Evolutionary conservation across 2,329 filamentous ascomycete species (phyloP).

Genomic region (Talaromyces sp.): DNA sequence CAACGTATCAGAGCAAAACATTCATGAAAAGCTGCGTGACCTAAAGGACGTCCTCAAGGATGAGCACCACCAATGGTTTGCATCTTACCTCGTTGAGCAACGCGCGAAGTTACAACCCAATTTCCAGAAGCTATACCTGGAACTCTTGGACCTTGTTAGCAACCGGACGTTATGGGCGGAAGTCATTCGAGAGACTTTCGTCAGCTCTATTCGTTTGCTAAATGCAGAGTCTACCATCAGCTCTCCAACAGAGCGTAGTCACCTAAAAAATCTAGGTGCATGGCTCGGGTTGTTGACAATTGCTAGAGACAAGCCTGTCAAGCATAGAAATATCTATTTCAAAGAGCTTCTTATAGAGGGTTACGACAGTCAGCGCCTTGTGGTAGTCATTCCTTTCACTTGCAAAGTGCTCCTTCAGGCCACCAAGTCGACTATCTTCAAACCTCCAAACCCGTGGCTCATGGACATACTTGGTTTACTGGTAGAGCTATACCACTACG

Average conservation of each 20-base stretch:
- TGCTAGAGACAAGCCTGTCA: constrained; percentile 89
- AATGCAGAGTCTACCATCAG: constrained; percentile 85
- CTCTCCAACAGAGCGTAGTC: constrained; percentile 75
- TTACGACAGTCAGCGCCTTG: constrained; percentile 82
- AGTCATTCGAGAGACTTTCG: constrained; percentile 87
- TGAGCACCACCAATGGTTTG: constrained; percentile 92
- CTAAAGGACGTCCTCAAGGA: constrained; percentile 72
- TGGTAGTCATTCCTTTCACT: constrained; percentile 93
- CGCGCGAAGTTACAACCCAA: constrained; percentile 97
- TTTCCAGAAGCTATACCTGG: constrained; percentile 88
- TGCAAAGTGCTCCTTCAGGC: constrained; percentile 92
- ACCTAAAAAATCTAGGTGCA: constrained; percentile 86
- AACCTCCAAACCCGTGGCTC: constrained; percentile 92
- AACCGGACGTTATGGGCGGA: constrained; percentile 77
- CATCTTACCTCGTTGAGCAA: constrained; percentile 88
- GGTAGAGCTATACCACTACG: constrained; percentile 88
- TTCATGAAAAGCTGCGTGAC: constrained; percentile 77
- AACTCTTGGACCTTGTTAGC: constrained; percentile 77
- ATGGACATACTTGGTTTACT: constrained; percentile 92
- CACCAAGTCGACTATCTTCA: constrained; percentile 79
- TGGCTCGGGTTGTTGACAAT: constrained; percentile 94
- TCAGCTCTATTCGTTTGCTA: constrained; percentile 77
- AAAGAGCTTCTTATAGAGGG: constrained; percentile 92
- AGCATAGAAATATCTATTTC: constrained; percentile 94
- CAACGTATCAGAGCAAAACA: constrained; percentile 87